These are phyloP conservation scores for Populus simonii DNA, from an alignment of 345 rosid genomes.

Conservation along the genomic window DNA sequence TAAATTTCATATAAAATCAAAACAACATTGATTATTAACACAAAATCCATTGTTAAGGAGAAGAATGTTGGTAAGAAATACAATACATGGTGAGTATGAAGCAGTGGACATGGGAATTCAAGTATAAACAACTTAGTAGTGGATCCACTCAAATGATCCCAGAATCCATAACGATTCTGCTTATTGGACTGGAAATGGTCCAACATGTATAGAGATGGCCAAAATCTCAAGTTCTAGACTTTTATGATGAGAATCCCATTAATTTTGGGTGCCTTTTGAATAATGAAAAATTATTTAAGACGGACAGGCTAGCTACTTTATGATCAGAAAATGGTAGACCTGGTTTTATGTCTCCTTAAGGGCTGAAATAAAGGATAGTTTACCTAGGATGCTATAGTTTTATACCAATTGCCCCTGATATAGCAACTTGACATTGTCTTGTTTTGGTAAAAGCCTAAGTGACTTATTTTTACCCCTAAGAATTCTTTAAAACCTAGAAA, in stretches of 20 bases:
- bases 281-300: background rate
- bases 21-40: background rate
- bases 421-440: background rate
- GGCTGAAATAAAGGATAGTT: background rate
- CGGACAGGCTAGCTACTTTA: background rate
- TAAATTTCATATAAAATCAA: background rate
- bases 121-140: background rate
- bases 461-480: background rate
- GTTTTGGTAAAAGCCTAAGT: background rate
- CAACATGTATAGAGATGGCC: background rate
- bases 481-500: background rate
- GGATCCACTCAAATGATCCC: background rate
- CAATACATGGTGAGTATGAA: background rate
- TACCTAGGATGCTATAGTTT: background rate
- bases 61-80: background rate
- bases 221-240: background rate
- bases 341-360: background rate
- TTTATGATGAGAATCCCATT: background rate
- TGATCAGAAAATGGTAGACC: background rate
- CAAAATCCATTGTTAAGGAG: background rate
- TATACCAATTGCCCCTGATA: background rate
- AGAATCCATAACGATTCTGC: background rate
- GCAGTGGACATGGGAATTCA: background rate
- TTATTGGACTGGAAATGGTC: background rate
- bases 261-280: background rate